phyloP scores from a whole-genome alignment of 257 asterid genomes.

The Orobanche coerulescens region DNA sequence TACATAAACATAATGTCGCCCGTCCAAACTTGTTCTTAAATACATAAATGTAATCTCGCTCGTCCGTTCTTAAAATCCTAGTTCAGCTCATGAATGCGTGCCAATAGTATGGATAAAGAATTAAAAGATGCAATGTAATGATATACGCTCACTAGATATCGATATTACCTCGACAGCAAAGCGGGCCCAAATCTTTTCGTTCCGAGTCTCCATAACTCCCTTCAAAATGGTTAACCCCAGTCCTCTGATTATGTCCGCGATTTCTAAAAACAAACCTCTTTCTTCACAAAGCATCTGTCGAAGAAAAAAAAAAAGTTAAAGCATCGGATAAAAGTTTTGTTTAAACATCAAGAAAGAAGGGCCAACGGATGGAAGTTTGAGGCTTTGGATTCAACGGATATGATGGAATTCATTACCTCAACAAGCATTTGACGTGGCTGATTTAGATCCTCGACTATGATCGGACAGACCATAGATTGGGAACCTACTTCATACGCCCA shows the following conservation, averaged over 20 bases:
- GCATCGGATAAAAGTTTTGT: not conserved
- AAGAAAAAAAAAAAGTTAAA: not conserved
- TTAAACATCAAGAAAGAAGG: not conserved
- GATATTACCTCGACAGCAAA: conserved; percentile 78
- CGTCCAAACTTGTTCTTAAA: too few relatives aligned
- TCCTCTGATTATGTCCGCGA: conserved; percentile 88
- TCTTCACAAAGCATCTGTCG: conserved; percentile 87
- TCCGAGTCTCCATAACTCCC: conserved; percentile 81
- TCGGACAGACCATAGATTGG: conserved; percentile 76
- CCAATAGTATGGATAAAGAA: not conserved
- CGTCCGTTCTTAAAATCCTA: too few relatives aligned
- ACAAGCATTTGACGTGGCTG: conserved; percentile 92
- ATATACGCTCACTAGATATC: too few relatives aligned
- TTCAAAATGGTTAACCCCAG: conserved; percentile 79
- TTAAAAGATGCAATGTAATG: not conserved
- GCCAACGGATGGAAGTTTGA: not conserved
- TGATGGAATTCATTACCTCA: conserved; percentile 39
- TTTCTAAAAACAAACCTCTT: conserved; percentile 75
- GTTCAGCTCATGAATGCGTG: too few relatives aligned
- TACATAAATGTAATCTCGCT: too few relatives aligned
- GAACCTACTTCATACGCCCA: conserved; percentile 97
- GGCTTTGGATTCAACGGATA: not conserved
- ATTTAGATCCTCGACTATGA: conserved; percentile 84
- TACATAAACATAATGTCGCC: too few relatives aligned
- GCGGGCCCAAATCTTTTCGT: conserved; percentile 84